phyloP scores from a whole-genome alignment of 192 early-diverging fungal genomes.

The Backusella liffmaniae region DNA sequence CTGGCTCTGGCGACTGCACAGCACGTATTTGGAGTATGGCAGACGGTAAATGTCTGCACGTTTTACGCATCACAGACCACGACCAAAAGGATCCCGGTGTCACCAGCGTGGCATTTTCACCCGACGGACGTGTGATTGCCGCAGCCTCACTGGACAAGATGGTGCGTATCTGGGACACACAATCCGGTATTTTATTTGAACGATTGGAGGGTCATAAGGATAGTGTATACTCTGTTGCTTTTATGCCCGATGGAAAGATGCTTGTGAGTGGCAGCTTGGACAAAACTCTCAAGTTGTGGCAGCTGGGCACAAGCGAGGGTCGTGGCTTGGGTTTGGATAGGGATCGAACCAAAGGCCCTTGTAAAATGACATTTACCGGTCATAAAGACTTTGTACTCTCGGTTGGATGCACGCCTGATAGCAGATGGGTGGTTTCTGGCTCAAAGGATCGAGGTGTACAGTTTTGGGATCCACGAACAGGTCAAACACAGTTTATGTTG shows the following conservation, averaged over 20 bases:
- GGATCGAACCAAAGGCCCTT: conserved; percentile 23
- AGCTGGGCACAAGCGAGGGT: conserved; percentile 54
- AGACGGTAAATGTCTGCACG: conserved; percentile 67
- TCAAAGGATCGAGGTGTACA: conserved; percentile 92
- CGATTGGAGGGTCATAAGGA: conserved; percentile 95
- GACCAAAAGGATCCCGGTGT: conserved; percentile 91
- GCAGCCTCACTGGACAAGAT: conserved; percentile 93
- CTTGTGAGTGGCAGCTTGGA: conserved; percentile 93
- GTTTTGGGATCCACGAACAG: conserved; percentile 86
- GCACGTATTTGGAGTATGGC: conserved; percentile 90
- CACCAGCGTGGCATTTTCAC: conserved; percentile 92
- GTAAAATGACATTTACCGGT: conserved; percentile 49
- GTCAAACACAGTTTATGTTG: conserved; percentile 77
- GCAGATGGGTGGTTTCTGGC: conserved; percentile 89
- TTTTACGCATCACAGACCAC: conserved; percentile 75
- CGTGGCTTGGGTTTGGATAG: conserved; percentile 24
- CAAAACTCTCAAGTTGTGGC: conserved; percentile 91
- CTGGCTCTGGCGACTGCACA: conserved; percentile 85
- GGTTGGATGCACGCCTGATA: conserved; percentile 81
- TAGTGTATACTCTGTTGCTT: conserved; percentile 96
- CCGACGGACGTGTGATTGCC: conserved; percentile 85
- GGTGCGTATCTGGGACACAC: conserved; percentile 90
- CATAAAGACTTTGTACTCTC: conserved; percentile 94
- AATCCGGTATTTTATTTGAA: conserved; percentile 76
- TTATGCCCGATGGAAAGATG: conserved; percentile 89